phyloP scores from a whole-genome alignment of 768 basidiomycete species.

The Clavaria fumosa region DNA sequence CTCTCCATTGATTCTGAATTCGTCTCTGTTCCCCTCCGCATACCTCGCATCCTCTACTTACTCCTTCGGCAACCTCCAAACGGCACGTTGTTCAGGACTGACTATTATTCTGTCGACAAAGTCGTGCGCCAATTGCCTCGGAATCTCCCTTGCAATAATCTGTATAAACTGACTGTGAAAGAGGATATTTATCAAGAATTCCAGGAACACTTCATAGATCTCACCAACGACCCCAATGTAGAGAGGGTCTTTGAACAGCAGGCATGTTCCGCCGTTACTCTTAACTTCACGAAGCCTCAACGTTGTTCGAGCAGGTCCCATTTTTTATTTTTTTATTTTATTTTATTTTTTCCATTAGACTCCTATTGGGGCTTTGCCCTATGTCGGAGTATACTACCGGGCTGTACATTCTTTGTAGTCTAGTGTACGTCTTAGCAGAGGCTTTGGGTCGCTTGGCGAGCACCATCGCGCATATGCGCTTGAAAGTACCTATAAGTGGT shows the following conservation, averaged over 20 bases:
- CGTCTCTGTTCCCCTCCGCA: constrained; percentile 64
- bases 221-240: constrained; percentile 87
- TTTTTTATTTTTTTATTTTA: too few relatives aligned
- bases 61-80: constrained; percentile 56
- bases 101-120: constrained; percentile 55
- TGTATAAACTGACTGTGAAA: constrained; percentile 71
- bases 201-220: constrained; percentile 81
- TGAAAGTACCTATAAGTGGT: too few relatives aligned
- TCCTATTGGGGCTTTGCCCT: too few relatives aligned
- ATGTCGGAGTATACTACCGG: too few relatives aligned
- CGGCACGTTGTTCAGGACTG: constrained; percentile 51
- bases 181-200: constrained; percentile 76
- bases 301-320: too few relatives aligned
- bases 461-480: too few relatives aligned
- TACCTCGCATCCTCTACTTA: constrained; percentile 87
- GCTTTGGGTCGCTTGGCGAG: too few relatives aligned
- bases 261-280: too few relatives aligned
- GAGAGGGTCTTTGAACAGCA: constrained; percentile 92
- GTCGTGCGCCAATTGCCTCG: constrained; percentile 70
- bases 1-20: constrained; percentile 68
- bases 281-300: too few relatives aligned
- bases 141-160: constrained; percentile 55
- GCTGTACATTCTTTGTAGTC: too few relatives aligned
- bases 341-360: too few relatives aligned
- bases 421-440: too few relatives aligned